phyloP scores from a whole-genome alignment of 2,329 filamentous ascomycete genomes.

The Cordyceps sp. region DNA sequence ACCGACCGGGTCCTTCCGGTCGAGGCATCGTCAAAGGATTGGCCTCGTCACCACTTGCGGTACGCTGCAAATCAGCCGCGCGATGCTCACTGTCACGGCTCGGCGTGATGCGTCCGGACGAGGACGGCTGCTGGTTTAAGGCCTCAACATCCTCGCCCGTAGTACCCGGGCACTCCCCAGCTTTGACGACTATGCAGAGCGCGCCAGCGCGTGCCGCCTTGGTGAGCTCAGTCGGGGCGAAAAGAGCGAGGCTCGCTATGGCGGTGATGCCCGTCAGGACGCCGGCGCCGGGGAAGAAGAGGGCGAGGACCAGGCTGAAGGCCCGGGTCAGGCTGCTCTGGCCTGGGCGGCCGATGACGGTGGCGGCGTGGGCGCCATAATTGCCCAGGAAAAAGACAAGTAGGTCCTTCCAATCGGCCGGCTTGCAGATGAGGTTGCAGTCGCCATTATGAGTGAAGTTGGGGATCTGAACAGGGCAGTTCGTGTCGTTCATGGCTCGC shows the following conservation, averaged over 20 bases:
- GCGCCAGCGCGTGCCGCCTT: conserved; percentile 3
- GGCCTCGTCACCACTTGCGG: too few species aligned
- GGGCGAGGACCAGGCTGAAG: conserved; percentile 1
- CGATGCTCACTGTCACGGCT: too few species aligned
- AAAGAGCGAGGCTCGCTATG: conserved; percentile 4
- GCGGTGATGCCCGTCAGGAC: conserved; percentile 1
- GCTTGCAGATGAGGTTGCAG: conserved; percentile 3
- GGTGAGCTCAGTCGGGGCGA: conserved; percentile 3
- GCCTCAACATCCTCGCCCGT: not conserved
- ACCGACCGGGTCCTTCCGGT: too few species aligned
- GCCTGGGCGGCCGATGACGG: conserved; percentile 1
- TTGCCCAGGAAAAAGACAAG: conserved; percentile 2
- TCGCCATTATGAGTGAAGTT: conserved; percentile 3
- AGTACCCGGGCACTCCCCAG: not conserved
- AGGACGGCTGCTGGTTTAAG: too few species aligned
- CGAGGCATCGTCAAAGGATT: too few species aligned
- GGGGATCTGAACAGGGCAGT: conserved; percentile 1
- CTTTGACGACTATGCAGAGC: conserved; percentile 2
- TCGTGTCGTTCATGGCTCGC: conserved; percentile 1
- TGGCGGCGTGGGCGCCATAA: conserved; percentile 2
- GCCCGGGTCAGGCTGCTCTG: conserved; percentile 1
- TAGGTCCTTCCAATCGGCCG: conserved; percentile 2
- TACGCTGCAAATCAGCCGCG: too few species aligned
- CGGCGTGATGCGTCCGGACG: too few species aligned
- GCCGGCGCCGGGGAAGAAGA: conserved; percentile 2